These are phyloP conservation scores for Nyctanthes arbortristis DNA, from an alignment of 257 asterid genomes.

Conservation along the genomic window DNA sequence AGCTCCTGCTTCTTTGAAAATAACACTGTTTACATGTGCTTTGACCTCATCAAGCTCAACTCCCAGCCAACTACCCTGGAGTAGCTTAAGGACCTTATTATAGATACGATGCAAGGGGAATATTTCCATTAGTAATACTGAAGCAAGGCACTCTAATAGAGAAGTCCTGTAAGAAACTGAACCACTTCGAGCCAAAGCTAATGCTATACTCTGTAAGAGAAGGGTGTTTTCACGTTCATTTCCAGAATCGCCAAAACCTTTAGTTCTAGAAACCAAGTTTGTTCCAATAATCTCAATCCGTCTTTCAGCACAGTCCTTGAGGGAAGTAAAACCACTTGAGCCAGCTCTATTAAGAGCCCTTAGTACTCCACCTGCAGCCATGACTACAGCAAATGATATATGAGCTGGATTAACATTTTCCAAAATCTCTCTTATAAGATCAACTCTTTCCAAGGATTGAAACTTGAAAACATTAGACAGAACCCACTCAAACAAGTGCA, in stretches of 20 bases:
- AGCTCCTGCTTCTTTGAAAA: conserved; percentile 89
- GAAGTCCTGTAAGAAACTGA: conserved; percentile 52
- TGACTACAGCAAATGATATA: conserved; percentile 61
- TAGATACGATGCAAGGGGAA: conserved; percentile 73
- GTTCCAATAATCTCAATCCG: conserved; percentile 50
- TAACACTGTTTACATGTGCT: conserved; percentile 48
- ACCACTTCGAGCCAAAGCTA: conserved; percentile 80
- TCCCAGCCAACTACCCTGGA: conserved; percentile 35
- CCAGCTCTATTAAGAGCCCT: conserved; percentile 71
- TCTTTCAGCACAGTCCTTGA: conserved; percentile 55
- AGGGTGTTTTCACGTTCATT: conserved; percentile 34
- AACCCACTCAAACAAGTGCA: conserved; percentile 90
- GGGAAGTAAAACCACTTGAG: conserved; percentile 46
- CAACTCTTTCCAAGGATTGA: conserved; percentile 51
- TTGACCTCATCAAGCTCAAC: conserved; percentile 47
- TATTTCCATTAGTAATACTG: conserved; percentile 62
- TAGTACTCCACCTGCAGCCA: conserved; percentile 83
- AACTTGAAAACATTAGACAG: conserved; percentile 51
- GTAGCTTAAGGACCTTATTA: conserved; percentile 37
- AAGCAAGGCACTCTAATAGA: conserved; percentile 56
- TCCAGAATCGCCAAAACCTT: conserved; percentile 23
- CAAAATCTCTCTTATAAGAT: conserved; percentile 45
- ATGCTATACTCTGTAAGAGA: conserved; percentile 63
- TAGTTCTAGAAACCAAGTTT: conserved; percentile 38
- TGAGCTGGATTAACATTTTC: conserved; percentile 46